These are phyloP conservation scores for Elaphomyces granulatus DNA, from an alignment of 495 filamentous ascomycete species.

Conservation along the genomic window DNA sequence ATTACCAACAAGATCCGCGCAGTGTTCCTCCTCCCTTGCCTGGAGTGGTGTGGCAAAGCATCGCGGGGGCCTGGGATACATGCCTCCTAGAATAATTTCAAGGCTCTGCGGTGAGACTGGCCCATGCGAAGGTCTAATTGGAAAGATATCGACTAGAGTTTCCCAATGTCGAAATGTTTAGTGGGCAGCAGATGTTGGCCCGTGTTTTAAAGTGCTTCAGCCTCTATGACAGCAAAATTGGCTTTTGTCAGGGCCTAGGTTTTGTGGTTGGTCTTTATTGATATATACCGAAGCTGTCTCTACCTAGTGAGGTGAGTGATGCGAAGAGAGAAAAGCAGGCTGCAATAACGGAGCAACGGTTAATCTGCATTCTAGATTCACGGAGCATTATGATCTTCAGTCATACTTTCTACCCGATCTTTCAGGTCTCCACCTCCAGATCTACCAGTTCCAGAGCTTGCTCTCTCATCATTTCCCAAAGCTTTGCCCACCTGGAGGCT, in stretches of 20 bases:
- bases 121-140: conserved; percentile 91
- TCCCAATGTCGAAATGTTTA: conserved; percentile 95
- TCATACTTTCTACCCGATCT: conserved; percentile 90
- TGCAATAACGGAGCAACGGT: neutral
- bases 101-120: conserved; percentile 71
- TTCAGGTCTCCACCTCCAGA: conserved; percentile 84
- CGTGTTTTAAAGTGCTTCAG: conserved; percentile 92
- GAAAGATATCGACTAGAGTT: conserved; percentile 95
- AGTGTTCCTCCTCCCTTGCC: conserved; percentile 78
- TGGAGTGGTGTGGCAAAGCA: conserved; percentile 92
- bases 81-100: conserved; percentile 72
- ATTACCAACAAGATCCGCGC: conserved; percentile 88
- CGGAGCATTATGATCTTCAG: conserved; percentile 93
- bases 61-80: conserved; percentile 74
- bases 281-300: conserved; percentile 99
- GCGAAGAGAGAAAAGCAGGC: neutral
- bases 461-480: conserved; percentile 65
- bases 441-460: conserved; percentile 89
- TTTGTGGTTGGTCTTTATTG: conserved; percentile 89
- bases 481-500: conserved; percentile 63
- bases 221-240: conserved; percentile 93
- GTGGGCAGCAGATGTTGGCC: conserved; percentile 92
- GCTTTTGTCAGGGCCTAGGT: conserved; percentile 94
- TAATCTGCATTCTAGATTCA: conserved; percentile 44
- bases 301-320: conserved; percentile 66